A percentile compares a stretch with the other conserved stretches of the same genome.
These are phyloP conservation scores for Bipolaris zeicola DNA, from an alignment of 2,329 filamentous ascomycete genomes.

Conservation along the genomic window DNA sequence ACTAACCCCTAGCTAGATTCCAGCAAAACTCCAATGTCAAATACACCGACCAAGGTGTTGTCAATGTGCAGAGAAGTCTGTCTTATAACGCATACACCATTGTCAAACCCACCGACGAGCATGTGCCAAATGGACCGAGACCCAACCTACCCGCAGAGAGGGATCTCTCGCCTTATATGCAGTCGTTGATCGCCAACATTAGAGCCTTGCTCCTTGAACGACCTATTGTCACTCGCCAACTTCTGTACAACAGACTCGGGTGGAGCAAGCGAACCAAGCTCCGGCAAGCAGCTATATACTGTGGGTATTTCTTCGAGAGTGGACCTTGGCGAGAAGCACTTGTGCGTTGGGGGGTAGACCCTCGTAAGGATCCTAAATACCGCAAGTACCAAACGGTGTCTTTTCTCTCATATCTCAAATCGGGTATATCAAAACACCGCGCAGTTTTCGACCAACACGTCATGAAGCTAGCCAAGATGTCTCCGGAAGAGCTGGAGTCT, in stretches of 20 bases:
- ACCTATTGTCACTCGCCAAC: slow-evolving; percentile 85
- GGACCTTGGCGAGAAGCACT: slow-evolving; percentile 92
- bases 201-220: slow-evolving; percentile 70
- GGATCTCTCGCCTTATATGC: slow-evolving; percentile 62
- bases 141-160: slow-evolving; percentile 59
- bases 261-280: slow-evolving; percentile 61
- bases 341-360: slow-evolving; percentile 84
- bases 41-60: slow-evolving; percentile 53
- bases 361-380: slow-evolving; percentile 75
- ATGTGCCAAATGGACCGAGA: slow-evolving; percentile 66
- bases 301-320: slow-evolving; percentile 89
- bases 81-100: slow-evolving; percentile 52
- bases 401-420: slow-evolving; percentile 42
- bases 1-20: slow-evolving; percentile 60
- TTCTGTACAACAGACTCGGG: slow-evolving; percentile 73
- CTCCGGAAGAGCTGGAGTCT: slow-evolving; percentile 30
- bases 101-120: slow-evolving; percentile 65
- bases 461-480: slow-evolving; percentile 28
- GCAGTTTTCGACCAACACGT: slow-evolving; percentile 36
- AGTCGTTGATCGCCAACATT: slow-evolving; percentile 68
- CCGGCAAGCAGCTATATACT: slow-evolving; percentile 78
- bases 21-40: slow-evolving; percentile 83
- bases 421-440: slow-evolving; percentile 32
- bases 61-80: slow-evolving; percentile 38
- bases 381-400: slow-evolving; percentile 82